Percentiles rank a stretch among this genome's conserved stretches.
Conservation (phyloP, 768 basidiomycete species). For the Phylloporus sp. region DNA sequence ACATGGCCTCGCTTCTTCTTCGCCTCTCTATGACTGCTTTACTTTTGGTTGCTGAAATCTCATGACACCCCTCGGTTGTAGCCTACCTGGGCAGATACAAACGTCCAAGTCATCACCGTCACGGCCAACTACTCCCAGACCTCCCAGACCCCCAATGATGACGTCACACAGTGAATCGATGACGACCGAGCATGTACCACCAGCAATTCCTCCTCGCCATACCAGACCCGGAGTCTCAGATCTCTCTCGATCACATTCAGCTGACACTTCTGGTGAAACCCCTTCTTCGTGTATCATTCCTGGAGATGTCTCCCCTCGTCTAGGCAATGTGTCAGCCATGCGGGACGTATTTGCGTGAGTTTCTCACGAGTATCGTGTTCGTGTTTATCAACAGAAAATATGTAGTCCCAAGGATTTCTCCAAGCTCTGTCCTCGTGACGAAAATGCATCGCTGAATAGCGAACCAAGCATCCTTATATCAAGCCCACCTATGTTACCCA, state of each 20-base stretch:
- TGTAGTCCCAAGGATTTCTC: conserved; percentile 23
- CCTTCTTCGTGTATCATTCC: not conserved
- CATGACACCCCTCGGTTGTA: conserved; percentile 2
- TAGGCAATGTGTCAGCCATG: conserved; percentile 36
- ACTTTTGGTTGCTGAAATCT: not conserved
- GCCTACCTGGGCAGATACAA: conserved; percentile 5
- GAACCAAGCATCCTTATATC: conserved; percentile 26
- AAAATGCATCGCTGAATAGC: conserved; percentile 12
- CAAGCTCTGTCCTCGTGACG: conserved; percentile 11
- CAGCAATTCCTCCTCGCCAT: conserved; percentile 19
- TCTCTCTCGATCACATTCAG: conserved; percentile 1
- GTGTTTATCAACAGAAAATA: not conserved
- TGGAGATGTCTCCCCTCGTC: conserved; percentile 6
- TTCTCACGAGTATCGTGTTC: not conserved
- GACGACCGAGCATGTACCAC: conserved; percentile 7
- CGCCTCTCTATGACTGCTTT: not conserved
- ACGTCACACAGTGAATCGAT: conserved; percentile 20
- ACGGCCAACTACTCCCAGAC: conserved; percentile 18
- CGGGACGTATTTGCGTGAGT: conserved; percentile 33
- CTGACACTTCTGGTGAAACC: conserved; percentile 1
- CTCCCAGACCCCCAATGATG: conserved; percentile 12
- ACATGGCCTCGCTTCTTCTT: not conserved
- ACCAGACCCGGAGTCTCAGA: conserved; percentile 6
- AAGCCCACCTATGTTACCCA: conserved; percentile 16
- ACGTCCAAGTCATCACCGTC: conserved; percentile 10